phyloP scores from a whole-genome alignment of 2,329 filamentous ascomycete genomes.

The Cytospora leucostoma region DNA sequence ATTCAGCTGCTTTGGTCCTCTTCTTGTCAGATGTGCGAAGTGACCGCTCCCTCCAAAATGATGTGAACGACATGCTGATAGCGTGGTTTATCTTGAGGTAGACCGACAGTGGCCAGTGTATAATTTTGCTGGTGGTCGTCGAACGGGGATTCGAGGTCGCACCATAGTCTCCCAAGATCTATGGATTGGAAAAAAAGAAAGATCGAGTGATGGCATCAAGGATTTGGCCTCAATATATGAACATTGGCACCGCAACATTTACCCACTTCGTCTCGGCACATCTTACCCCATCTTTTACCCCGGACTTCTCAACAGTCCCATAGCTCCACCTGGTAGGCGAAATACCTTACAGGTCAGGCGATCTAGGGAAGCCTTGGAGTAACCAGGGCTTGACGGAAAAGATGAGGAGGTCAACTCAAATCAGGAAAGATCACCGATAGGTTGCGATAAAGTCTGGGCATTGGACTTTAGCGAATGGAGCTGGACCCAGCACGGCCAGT shows the following conservation, averaged over 20 bases:
- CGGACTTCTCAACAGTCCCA: background rate
- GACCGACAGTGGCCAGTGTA: background rate
- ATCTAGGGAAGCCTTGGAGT: background rate
- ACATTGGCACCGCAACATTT: background rate
- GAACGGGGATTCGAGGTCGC: background rate
- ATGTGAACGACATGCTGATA: constrained; percentile 45
- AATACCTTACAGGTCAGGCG: background rate
- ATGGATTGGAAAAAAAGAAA: accelerated
- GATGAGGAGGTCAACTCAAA: background rate
- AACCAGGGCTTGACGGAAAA: background rate
- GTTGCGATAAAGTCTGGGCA: too few relatives aligned
- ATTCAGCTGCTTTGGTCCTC: constrained; percentile 49
- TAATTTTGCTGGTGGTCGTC: background rate
- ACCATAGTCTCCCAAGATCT: background rate
- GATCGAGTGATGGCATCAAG: background rate
- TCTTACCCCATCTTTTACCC: background rate
- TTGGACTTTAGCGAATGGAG: too few relatives aligned
- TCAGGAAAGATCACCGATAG: background rate
- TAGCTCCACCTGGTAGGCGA: background rate
- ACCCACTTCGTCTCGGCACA: background rate
- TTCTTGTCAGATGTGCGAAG: constrained; percentile 46
- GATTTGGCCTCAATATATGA: background rate
- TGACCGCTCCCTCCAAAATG: constrained; percentile 48
- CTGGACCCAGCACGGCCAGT: too few relatives aligned
- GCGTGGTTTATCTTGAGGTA: background rate